Percentiles rank a stretch among this genome's conserved stretches.
These are phyloP conservation scores for Lachnellula hyalina DNA, from an alignment of 2,329 filamentous ascomycete species.

Conservation along the genomic window DNA sequence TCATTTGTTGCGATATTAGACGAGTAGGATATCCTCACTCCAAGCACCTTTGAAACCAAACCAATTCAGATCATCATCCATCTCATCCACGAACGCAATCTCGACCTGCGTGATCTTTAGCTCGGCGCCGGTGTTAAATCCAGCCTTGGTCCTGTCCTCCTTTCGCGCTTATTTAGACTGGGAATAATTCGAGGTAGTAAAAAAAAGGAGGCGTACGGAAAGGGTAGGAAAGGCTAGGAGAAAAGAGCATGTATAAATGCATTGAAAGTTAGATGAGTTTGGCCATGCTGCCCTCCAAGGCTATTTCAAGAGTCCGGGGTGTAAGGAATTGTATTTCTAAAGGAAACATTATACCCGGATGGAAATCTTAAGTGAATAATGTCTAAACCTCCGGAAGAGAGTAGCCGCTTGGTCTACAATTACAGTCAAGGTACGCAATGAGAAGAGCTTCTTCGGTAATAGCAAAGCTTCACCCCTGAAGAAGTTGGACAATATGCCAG, in stretches of 20 bases:
- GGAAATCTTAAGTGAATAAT: too few species aligned
- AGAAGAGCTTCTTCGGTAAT: background rate
- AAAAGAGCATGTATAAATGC: too few species aligned
- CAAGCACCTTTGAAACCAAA: background rate
- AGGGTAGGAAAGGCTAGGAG: too few species aligned
- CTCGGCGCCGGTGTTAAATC: constrained; percentile 12
- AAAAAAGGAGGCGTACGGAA: too few species aligned
- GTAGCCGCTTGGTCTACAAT: background rate
- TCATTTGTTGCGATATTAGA: background rate
- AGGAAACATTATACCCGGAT: too few species aligned
- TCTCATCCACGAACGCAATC: constrained; percentile 2
- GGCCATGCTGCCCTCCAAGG: too few species aligned
- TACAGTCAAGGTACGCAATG: background rate
- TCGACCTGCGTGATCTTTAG: constrained; percentile 7
- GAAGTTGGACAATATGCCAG: background rate
- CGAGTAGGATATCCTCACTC: background rate
- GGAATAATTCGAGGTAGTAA: too few species aligned
- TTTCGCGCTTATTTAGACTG: background rate
- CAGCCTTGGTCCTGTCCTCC: constrained; percentile 1
- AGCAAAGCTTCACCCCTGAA: background rate
- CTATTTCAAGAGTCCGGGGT: too few species aligned
- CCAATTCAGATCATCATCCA: constrained; percentile 11
- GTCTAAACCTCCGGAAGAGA: background rate
- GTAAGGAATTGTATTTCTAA: too few species aligned
- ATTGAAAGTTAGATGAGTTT: too few species aligned